A percentile compares a stretch with the other conserved stretches of the same genome.
phyloP scores from a whole-genome alignment of 192 early-diverging fungal species.

The Cetraspora pellucida region DNA sequence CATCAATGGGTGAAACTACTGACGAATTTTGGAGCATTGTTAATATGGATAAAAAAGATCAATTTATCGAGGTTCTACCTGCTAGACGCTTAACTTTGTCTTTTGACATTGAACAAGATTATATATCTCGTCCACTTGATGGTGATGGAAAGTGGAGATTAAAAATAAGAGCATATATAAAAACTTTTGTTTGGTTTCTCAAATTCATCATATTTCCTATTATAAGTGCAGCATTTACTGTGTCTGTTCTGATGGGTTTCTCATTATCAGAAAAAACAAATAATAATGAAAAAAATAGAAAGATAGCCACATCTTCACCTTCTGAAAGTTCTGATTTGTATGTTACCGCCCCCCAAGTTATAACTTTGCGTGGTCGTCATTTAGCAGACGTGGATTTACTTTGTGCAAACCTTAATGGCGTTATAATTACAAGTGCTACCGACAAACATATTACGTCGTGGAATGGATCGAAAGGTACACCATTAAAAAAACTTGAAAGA shows the following conservation, averaged over 20 bases:
- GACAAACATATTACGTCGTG: conserved; percentile 33
- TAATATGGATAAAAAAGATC: conserved; percentile 48
- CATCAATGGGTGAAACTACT: not conserved
- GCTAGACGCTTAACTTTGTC: conserved; percentile 9
- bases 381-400: conserved; percentile 25
- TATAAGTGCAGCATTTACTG: too few relatives aligned
- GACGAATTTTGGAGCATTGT: conserved; percentile 54
- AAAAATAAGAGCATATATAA: not conserved
- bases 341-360: not conserved
- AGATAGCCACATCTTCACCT: too few relatives aligned
- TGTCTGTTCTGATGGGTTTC: too few relatives aligned
- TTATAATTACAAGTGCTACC: conserved; percentile 20
- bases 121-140: not conserved
- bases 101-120: not conserved
- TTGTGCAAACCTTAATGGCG: conserved; percentile 21
- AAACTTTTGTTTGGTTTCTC: not conserved
- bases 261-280: too few relatives aligned
- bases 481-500: conserved; percentile 26
- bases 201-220: not conserved
- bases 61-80: conserved; percentile 55
- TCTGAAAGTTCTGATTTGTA: not conserved
- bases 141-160: not conserved
- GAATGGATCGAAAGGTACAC: conserved; percentile 17
- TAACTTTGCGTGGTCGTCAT: conserved; percentile 31
- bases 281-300: too few relatives aligned